Evolutionary conservation across 2,329 filamentous ascomycete species (phyloP), one percentile per base, ranked within the genome.

Genomic region (Coleophoma eucalyptorum): DNA sequence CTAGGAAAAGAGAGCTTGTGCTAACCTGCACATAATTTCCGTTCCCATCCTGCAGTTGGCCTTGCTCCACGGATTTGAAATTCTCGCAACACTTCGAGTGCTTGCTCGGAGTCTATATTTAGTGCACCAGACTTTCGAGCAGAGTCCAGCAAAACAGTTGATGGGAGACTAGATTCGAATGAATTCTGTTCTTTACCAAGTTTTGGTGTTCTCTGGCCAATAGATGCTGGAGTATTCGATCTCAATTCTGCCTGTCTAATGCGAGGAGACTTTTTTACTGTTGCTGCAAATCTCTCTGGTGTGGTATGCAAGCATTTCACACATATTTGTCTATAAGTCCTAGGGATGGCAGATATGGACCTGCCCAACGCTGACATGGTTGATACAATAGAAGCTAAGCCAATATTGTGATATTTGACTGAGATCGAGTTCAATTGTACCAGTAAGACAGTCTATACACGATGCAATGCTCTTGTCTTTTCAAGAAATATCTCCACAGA

Each of bases 101-200:
- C 60, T 38, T 50, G 47, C 13, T 57, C 50, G 1, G 62, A 55
- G 8, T 58, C 50, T 12, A 66, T 44, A 8, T 48, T 43, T 19
- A 66, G 48, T 33, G 47, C 56, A 18, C 62, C 62, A 4, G 57
- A 55, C 41, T 60, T 60, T 21, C 50, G 51, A 6, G 58, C 60
- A 1, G 55, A 48, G n/a, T 54, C 35, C 11, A 65, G 53, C 3
- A 63, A 47, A 10, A 48, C 40, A 8, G 50, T 34, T 38, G 63
- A 56, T 13, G 62, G 61, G 7, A 64, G 47, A 33, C 43, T 55
- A 1, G 58, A 48, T 42, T 59, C 52, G 12, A 38, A 50, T n/a
- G 49, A 20, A 26, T 43, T 50, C 43, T 34, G 43, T 4, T 50
- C 20, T 35, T 33, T 50, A 8, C 49, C 26, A 2, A 35, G 21